Percentiles rank a stretch among this genome's conserved stretches.
These are phyloP conservation scores for Strobilomyces confusus DNA, from an alignment of 768 basidiomycete genomes.

Conservation along the genomic window DNA sequence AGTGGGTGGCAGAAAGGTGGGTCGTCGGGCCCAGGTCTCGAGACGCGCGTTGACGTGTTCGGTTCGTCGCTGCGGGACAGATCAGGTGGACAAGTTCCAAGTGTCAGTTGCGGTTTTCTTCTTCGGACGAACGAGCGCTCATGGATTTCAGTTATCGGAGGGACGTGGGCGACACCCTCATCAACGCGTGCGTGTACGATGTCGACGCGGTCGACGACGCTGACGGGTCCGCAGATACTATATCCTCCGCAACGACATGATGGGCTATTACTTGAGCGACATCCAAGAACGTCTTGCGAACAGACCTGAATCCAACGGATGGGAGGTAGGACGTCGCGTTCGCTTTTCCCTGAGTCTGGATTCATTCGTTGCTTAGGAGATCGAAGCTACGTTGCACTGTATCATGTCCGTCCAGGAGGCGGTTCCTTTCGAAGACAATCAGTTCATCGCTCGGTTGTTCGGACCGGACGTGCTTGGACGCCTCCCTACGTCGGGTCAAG, in stretches of 20 bases:
- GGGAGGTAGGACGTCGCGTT: conserved; percentile 59
- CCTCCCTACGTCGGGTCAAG: conserved; percentile 60
- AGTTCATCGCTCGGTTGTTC: conserved; percentile 62
- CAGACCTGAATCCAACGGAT: conserved; percentile 45
- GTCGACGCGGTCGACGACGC: background rate
- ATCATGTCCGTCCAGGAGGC: conserved; percentile 87
- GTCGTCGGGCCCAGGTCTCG: conserved; percentile 8
- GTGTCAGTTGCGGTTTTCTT: conserved; percentile 45
- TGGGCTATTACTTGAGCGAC: conserved; percentile 64
- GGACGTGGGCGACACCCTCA: conserved; percentile 82
- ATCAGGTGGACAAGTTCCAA: conserved; percentile 75
- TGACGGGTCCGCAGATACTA: conserved; percentile 61
- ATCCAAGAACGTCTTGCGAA: conserved; percentile 51
- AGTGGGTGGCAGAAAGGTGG: conserved; percentile 68
- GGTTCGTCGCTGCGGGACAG: conserved; percentile 43
- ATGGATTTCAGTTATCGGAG: conserved; percentile 60
- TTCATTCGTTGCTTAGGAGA: conserved; percentile 46
- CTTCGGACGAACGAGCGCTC: background rate
- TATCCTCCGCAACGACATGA: conserved; percentile 79
- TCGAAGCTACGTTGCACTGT: conserved; percentile 85
- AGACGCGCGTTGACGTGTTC: conserved; percentile 6
- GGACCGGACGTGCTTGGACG: conserved; percentile 65
- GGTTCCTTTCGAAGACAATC: conserved; percentile 54
- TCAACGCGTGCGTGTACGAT: conserved; percentile 66
- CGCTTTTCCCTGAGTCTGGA: background rate